Conservation (phyloP, 2,329 filamentous ascomycete genomes). For the Ceratocystis huliohia region DNA sequence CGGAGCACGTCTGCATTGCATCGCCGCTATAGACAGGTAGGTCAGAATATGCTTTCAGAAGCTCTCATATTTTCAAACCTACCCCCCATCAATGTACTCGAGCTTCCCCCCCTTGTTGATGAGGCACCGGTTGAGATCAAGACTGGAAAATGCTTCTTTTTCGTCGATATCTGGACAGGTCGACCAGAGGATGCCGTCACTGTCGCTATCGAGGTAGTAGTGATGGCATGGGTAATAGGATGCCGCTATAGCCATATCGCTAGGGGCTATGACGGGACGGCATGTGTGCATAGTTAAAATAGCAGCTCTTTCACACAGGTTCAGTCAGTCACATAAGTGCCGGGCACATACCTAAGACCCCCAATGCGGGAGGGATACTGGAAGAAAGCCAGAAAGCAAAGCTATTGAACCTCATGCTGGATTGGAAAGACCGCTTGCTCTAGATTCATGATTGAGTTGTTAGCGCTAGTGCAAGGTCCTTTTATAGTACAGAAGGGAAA, state of each 20-base stretch:
- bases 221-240: constrained; percentile 6
- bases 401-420: neutral
- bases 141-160: neutral
- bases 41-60: neutral
- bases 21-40: neutral
- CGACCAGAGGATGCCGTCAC: neutral
- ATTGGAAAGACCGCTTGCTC: neutral
- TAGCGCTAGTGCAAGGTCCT: neutral
- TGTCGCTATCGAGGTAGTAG: constrained; percentile 1
- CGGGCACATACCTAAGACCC: neutral
- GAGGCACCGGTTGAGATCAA: constrained; percentile 13
- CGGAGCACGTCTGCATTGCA: neutral
- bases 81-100: constrained; percentile 7
- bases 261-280: neutral
- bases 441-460: neutral
- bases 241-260: neutral
- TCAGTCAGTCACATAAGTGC: neutral
- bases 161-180: constrained; percentile 9
- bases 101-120: constrained; percentile 11
- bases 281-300: neutral
- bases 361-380: neutral
- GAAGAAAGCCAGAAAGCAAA: neutral
- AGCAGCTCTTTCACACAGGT: neutral
- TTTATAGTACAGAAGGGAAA: neutral
- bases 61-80: neutral